A percentile compares a stretch with the other conserved stretches of the same genome.
Evolutionary conservation across 192 early-diverging fungal genomes (phyloP).

Genomic region (Globomyces pollinis-pini): DNA sequence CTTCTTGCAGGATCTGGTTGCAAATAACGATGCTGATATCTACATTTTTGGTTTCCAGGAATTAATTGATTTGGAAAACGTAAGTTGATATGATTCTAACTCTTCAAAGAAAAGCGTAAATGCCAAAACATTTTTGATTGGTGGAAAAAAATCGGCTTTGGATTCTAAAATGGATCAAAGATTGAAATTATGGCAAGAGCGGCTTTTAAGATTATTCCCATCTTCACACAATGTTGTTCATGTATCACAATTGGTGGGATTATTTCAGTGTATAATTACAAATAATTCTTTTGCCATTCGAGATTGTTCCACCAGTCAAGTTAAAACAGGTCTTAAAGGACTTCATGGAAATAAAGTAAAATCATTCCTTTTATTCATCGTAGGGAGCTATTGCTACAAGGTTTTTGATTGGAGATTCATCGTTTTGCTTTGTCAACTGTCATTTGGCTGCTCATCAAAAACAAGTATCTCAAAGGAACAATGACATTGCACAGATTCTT

Average conservation of each 20-base stretch:
- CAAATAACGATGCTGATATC: slow-evolving; percentile 54
- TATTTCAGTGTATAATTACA: slow-evolving; percentile 84
- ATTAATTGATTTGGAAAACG: slow-evolving; percentile 69
- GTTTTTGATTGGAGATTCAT: slow-evolving; percentile 67
- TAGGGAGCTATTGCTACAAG: slow-evolving; percentile 72
- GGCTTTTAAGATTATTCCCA: slow-evolving; percentile 40
- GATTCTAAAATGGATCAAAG: slow-evolving; percentile 47
- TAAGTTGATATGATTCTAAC: slow-evolving; percentile 25
- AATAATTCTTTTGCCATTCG: slow-evolving; percentile 37
- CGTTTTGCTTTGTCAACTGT: slow-evolving; percentile 78
- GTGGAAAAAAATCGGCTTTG: slow-evolving; percentile 29
- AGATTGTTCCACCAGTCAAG: slow-evolving; percentile 57
- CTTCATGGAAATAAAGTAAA: slow-evolving; percentile 91
- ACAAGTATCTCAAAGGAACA: slow-evolving; percentile 63
- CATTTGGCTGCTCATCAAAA: slow-evolving; percentile 83
- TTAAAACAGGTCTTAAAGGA: slow-evolving; percentile 85
- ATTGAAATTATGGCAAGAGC: slow-evolving; percentile 77
- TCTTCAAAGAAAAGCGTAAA: slow-evolving; percentile 74
- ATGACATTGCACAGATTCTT: slow-evolving; percentile 61
- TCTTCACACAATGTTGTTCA: not conserved
- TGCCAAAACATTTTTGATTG: slow-evolving; percentile 45
- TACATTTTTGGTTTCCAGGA: slow-evolving; percentile 82
- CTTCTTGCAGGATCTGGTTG: slow-evolving; percentile 30
- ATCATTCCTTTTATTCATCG: slow-evolving; percentile 11
- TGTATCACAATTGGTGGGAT: slow-evolving; percentile 68